Base-by-base conservation (phyloP, 306 rosid species). In the Hippophae tibetana region DNA sequence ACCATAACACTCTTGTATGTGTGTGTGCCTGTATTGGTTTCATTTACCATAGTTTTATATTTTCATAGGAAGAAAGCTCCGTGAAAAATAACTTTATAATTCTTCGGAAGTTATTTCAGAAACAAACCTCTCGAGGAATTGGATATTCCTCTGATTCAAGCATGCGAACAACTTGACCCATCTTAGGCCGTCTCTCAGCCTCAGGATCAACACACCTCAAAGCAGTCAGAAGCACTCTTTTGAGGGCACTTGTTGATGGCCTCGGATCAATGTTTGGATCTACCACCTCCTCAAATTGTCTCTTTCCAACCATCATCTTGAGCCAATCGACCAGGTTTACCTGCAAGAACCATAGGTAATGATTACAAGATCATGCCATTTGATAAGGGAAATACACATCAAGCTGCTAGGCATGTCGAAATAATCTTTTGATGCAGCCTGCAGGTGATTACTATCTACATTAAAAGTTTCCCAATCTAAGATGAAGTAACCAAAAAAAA, bases 131-230 rank as follows among this genome's bases (percentile, higher is more conserved):
- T 71, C 97, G 77, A 13, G 82, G 86, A 52, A 89, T 70, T 42
- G 97, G 95, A 74, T 89, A 86, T 67, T 89, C 97, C 75, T 89
- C 95, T 0, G 95, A 86, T 63, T 89, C 95, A 42, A 89, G 97
- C 97, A 89, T 89, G 69, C 97, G 93, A 42, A 81, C 93, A 69
- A 89, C 95, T 84, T 89, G 97, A 62, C 95, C 74, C 97, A 89
- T 89, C 73, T 75, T 84, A 11, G 97, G 97, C 69, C 97, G 80
- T 77, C 85, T 89, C 56, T 79, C 87, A 64, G 89, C 52, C 74
- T 86, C 89, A 31, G 95, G 97, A 75, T 89, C 97, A 18, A 89
- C 93, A 78, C 97, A 89, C 73, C 97, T 84, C 76, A 89, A 67
- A 58, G 97, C 95, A 82, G 95, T 89, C 76, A 89, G 71, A 72